Percentiles rank a stretch among this genome's conserved stretches.
phyloP scores from a whole-genome alignment of 805 yeast genomes.

The Candida suzukii region DNA sequence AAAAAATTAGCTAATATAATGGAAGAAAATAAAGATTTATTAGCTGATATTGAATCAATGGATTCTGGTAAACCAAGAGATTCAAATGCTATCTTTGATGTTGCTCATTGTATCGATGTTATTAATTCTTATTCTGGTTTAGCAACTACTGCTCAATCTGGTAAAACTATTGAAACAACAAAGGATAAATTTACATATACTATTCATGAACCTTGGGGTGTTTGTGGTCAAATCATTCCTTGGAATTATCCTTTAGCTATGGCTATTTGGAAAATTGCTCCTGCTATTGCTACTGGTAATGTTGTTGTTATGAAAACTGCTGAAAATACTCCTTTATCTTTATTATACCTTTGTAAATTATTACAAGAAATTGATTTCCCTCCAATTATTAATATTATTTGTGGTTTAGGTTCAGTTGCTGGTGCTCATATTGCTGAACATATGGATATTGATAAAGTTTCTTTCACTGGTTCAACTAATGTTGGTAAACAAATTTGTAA shows the following conservation, averaged over 20 bases:
- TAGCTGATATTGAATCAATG: slow-evolving; percentile 51
- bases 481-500: slow-evolving; percentile 77
- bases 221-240: slow-evolving; percentile 65
- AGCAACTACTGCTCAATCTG: slow-evolving; percentile 59
- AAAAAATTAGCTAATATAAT: slow-evolving; percentile 44
- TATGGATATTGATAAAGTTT: slow-evolving; percentile 52
- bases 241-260: slow-evolving; percentile 70
- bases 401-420: slow-evolving; percentile 55
- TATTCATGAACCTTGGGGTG: slow-evolving; percentile 60
- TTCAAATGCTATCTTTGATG: slow-evolving; percentile 50
- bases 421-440: slow-evolving; percentile 56
- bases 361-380: slow-evolving; percentile 56
- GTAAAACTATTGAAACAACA: slow-evolving; percentile 56
- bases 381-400: slow-evolving; percentile 50
- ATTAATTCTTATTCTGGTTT: slow-evolving; percentile 67
- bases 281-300: slow-evolving; percentile 63
- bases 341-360: slow-evolving; percentile 47
- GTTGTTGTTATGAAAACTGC: slow-evolving; percentile 58
- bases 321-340: slow-evolving; percentile 60
- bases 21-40: slow-evolving; percentile 38
- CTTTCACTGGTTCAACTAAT: slow-evolving; percentile 64
- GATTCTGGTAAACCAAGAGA: slow-evolving; percentile 54
- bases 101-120: slow-evolving; percentile 47
- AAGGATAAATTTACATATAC: slow-evolving; percentile 54
- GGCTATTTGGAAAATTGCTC: slow-evolving; percentile 61